Percentiles rank a stretch among this genome's conserved stretches.
Evolutionary conservation across 257 asterid species (phyloP).

Genomic region (Solanum pinnatisectum): DNA sequence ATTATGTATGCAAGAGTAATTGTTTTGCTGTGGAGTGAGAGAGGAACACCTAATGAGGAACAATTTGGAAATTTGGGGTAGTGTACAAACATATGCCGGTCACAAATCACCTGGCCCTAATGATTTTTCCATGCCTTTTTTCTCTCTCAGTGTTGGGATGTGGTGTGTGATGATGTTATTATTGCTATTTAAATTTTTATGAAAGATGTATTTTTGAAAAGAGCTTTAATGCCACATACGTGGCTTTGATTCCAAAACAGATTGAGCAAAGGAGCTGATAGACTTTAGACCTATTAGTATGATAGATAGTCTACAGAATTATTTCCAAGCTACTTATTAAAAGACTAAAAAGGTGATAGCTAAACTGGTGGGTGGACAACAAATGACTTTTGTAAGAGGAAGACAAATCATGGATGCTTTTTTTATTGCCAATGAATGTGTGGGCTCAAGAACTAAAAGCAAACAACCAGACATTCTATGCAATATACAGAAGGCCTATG

Average conservation of each 20-base stretch:
- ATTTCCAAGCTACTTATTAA: neutral
- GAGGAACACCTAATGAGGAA: neutral
- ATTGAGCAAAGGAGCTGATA: neutral
- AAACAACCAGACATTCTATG: neutral
- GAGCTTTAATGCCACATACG: neutral
- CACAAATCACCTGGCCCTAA: neutral
- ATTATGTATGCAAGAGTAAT: neutral
- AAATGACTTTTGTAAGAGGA: neutral
- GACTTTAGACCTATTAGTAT: neutral
- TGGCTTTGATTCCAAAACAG: neutral
- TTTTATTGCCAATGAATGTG: neutral
- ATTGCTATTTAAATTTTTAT: neutral
- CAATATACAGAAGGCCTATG: neutral
- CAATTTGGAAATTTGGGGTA: neutral
- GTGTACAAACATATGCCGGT: neutral
- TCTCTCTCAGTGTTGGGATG: neutral
- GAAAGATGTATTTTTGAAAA: neutral
- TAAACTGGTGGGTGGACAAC: neutral
- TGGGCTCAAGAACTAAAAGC: neutral
- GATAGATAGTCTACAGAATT: neutral
- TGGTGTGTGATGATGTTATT: neutral
- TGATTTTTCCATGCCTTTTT: neutral
- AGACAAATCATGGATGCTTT: neutral
- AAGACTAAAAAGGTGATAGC: neutral
- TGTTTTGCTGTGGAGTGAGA: neutral